Percentiles rank a stretch among this genome's conserved stretches.
Conservation (phyloP, 176 grass and related monocot species). For the Themeda triandra region DNA sequence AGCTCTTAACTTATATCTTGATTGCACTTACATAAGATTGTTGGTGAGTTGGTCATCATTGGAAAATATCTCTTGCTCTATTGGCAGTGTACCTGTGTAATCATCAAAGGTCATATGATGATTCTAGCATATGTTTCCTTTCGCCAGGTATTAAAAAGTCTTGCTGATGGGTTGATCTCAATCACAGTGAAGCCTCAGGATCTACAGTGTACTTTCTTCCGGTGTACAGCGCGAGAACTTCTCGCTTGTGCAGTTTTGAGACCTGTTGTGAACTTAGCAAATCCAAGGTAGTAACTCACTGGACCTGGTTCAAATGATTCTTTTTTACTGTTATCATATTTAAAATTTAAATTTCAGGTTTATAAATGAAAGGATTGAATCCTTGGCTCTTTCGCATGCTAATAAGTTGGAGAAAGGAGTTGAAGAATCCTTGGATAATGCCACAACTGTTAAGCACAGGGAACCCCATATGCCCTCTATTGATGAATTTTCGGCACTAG, state of each 20-base stretch:
- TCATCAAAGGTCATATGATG: slow-evolving; percentile 10
- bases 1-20: neutral
- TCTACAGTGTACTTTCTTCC: slow-evolving; percentile 81
- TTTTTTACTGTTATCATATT: slow-evolving; percentile 18
- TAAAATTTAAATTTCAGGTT: slow-evolving; percentile 64
- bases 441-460: slow-evolving; percentile 43
- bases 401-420: slow-evolving; percentile 62
- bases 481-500: slow-evolving; percentile 70
- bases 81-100: slow-evolving; percentile 2
- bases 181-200: slow-evolving; percentile 71
- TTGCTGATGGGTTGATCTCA: slow-evolving; percentile 71
- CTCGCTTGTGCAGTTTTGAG: slow-evolving; percentile 85
- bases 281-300: slow-evolving; percentile 71
- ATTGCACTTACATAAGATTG: slow-evolving; percentile 1
- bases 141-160: slow-evolving; percentile 71
- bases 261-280: slow-evolving; percentile 82
- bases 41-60: slow-evolving; percentile 14
- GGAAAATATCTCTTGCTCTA: neutral
- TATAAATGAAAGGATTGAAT: slow-evolving; percentile 98
- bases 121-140: slow-evolving; percentile 19
- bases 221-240: slow-evolving; percentile 78
- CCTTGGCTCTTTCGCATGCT: slow-evolving; percentile 58
- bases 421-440: slow-evolving; percentile 40
- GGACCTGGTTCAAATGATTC: slow-evolving; percentile 4
- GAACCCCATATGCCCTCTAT: slow-evolving; percentile 58